These are phyloP conservation scores for Lentinula sp. DNA, from an alignment of 768 basidiomycete genomes.

Conservation along the genomic window DNA sequence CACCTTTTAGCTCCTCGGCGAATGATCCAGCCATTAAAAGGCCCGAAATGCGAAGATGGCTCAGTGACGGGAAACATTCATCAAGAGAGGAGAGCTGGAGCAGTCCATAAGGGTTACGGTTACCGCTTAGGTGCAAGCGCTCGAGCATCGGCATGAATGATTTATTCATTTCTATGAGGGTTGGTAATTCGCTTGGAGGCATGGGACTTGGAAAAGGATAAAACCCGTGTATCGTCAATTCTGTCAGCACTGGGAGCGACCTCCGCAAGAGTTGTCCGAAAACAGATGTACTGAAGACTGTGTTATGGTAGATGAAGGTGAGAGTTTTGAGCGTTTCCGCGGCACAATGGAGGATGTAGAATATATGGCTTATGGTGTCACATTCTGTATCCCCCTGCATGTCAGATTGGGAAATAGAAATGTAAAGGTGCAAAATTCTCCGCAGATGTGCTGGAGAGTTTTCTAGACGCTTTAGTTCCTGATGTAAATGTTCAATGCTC, in stretches of 20 bases:
- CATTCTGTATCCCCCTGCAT: slow-evolving; percentile 7
- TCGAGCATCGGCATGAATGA: slow-evolving; percentile 28
- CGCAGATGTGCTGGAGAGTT: slow-evolving; percentile 28
- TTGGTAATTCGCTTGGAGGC: neutral
- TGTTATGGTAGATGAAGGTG: slow-evolving; percentile 29
- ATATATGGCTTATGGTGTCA: slow-evolving; percentile 14
- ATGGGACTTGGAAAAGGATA: slow-evolving; percentile 40
- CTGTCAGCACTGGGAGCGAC: slow-evolving; percentile 31
- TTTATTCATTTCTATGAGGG: neutral
- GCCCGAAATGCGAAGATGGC: slow-evolving; percentile 35
- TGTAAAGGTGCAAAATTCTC: slow-evolving; percentile 37
- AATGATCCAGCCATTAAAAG: slow-evolving; percentile 36
- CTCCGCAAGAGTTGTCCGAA: slow-evolving; percentile 38
- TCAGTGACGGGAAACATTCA: slow-evolving; percentile 32
- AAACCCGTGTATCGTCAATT: slow-evolving; percentile 39
- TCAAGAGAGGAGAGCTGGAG: slow-evolving; percentile 32
- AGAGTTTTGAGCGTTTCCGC: slow-evolving; percentile 37
- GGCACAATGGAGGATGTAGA: slow-evolving; percentile 28
- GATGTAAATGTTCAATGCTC: slow-evolving; percentile 20
- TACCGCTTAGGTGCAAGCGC: slow-evolving; percentile 40
- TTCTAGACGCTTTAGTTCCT: slow-evolving; percentile 12
- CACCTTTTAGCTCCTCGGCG: slow-evolving; percentile 31
- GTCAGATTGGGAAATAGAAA: slow-evolving; percentile 20
- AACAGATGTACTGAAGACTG: slow-evolving; percentile 25
- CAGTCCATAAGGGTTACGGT: slow-evolving; percentile 44